These are phyloP conservation scores for Astragalus glycyphyllos DNA, from an alignment of 306 rosid genomes.

Conservation along the genomic window DNA sequence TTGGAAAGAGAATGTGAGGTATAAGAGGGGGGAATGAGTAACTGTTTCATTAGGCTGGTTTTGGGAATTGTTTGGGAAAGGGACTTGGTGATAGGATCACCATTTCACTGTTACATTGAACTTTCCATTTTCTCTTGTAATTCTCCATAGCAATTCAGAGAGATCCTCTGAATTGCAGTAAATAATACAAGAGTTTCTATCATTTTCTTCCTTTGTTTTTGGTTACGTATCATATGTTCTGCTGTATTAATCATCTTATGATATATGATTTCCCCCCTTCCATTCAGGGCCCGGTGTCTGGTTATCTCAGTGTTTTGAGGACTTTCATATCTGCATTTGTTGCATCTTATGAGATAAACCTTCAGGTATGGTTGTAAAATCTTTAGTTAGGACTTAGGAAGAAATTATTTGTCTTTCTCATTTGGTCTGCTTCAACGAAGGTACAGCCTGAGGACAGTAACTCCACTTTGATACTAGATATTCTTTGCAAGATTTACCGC, in stretches of 20 bases:
- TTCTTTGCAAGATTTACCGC: constrained; percentile 83
- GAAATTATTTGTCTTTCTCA: constrained; percentile 44
- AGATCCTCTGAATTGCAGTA: too few relatives aligned
- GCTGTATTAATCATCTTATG: constrained; percentile 14
- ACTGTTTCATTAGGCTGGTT: too few relatives aligned
- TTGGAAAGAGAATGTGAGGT: too few relatives aligned
- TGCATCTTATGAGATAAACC: constrained; percentile 90
- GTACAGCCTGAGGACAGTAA: constrained; percentile 76
- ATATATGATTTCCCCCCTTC: constrained; percentile 28
- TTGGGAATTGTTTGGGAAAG: too few relatives aligned
- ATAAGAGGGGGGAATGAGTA: too few relatives aligned
- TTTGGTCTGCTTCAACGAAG: constrained; percentile 45
- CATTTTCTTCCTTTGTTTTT: too few relatives aligned
- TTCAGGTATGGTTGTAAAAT: constrained; percentile 65
- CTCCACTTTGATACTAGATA: constrained; percentile 69
- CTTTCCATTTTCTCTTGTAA: too few relatives aligned
- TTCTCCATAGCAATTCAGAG: too few relatives aligned
- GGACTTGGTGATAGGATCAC: too few relatives aligned
- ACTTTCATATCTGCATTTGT: constrained; percentile 86
- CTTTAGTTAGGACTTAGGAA: constrained; percentile 26
- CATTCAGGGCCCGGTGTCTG: constrained; percentile 76
- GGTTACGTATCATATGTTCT: too few relatives aligned
- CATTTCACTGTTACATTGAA: too few relatives aligned
- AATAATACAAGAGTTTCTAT: too few relatives aligned
- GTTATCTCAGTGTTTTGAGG: constrained; percentile 88